These are phyloP conservation scores for Hericium erinaceus DNA, from an alignment of 768 basidiomycete genomes.

Conservation along the genomic window DNA sequence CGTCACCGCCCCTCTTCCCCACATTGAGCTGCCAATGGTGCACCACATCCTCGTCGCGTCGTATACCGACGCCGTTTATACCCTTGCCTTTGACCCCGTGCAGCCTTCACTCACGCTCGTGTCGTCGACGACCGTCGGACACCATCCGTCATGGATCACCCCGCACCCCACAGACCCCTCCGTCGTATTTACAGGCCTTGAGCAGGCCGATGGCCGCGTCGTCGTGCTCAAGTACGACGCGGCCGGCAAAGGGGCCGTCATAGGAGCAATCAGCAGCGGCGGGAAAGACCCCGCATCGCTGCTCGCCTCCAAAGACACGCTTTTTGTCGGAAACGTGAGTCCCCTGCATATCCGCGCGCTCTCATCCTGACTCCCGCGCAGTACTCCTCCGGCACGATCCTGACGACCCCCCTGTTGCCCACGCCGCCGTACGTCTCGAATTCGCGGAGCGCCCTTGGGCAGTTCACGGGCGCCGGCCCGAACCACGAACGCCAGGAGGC, in stretches of 20 bases:
- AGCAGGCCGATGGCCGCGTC: constrained; percentile 58
- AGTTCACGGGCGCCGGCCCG: constrained; percentile 51
- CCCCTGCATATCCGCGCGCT: background rate
- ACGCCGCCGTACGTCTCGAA: constrained; percentile 35
- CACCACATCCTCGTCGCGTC: constrained; percentile 50
- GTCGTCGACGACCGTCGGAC: constrained; percentile 40
- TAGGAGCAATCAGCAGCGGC: constrained; percentile 41
- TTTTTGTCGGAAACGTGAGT: constrained; percentile 70
- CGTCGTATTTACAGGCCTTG: constrained; percentile 56
- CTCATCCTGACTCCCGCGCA: constrained; percentile 19
- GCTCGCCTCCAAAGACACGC: constrained; percentile 42
- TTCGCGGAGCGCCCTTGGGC: constrained; percentile 25
- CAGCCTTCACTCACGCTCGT: constrained; percentile 34
- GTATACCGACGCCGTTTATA: constrained; percentile 54
- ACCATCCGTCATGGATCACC: constrained; percentile 73
- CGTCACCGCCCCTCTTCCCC: no score
- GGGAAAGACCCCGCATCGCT: constrained; percentile 61
- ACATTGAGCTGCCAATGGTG: constrained; percentile 13
- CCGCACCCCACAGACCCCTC: constrained; percentile 45
- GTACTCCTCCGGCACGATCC: constrained; percentile 62
- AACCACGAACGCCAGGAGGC: constrained; percentile 56
- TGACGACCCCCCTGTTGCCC: constrained; percentile 46
- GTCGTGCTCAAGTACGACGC: constrained; percentile 48
- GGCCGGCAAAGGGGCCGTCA: constrained; percentile 42
- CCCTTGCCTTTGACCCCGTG: constrained; percentile 52